Conservation (phyloP, 805 yeast species). For the Spathaspora hagerdaliae region DNA sequence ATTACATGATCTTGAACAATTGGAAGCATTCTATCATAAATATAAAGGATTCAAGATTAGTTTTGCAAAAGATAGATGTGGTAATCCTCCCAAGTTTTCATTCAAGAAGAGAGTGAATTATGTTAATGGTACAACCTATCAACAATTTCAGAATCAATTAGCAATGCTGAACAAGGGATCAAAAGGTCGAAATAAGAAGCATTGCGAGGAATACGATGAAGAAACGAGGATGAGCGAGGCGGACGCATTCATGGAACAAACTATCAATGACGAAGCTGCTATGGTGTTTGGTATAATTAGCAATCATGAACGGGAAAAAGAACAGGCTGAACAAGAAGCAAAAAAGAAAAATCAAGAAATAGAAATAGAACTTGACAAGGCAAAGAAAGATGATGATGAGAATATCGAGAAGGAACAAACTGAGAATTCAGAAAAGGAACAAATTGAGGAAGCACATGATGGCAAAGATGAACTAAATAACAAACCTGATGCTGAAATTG, state of each 20-base stretch:
- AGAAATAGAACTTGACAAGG: slow-evolving; percentile 6
- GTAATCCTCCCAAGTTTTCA: slow-evolving; percentile 59
- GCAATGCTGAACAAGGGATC: slow-evolving; percentile 5
- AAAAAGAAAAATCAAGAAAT: slow-evolving; percentile 3
- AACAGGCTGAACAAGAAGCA: slow-evolving; percentile 7
- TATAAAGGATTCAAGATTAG: slow-evolving; percentile 56
- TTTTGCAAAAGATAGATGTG: slow-evolving; percentile 80
- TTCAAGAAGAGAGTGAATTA: slow-evolving; percentile 35
- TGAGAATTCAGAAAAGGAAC: background rate
- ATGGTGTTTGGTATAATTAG: slow-evolving; percentile 43
- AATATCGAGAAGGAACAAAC: background rate
- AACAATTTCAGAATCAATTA: slow-evolving; percentile 10
- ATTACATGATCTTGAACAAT: slow-evolving; percentile 17
- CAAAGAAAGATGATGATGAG: background rate
- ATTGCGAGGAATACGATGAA: slow-evolving; percentile 7
- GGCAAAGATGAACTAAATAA: background rate
- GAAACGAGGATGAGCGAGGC: slow-evolving; percentile 7
- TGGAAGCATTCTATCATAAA: slow-evolving; percentile 38
- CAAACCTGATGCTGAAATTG: background rate
- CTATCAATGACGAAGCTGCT: slow-evolving; percentile 39
- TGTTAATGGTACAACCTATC: slow-evolving; percentile 6
- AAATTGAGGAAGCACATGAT: background rate
- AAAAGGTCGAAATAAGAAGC: slow-evolving; percentile 4
- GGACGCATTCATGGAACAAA: slow-evolving; percentile 9
- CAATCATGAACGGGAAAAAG: slow-evolving; percentile 5